phyloP scores from a whole-genome alignment of 1,284 basidiomycete genomes.

The Neonothopanus nambi region DNA sequence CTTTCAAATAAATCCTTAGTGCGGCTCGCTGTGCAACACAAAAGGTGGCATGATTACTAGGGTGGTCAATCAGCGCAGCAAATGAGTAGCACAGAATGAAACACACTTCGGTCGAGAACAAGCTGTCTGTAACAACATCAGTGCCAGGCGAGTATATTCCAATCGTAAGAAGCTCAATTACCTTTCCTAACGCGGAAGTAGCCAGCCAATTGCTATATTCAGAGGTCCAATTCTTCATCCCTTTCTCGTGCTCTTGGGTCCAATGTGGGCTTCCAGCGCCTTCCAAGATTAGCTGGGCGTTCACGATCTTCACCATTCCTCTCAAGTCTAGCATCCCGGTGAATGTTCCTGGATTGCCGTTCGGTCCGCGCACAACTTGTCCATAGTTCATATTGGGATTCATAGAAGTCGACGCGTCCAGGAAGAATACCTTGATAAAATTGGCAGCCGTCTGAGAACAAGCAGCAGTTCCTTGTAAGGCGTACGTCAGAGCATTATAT shows the following conservation, averaged over 20 bases:
- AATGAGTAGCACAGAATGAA: not conserved
- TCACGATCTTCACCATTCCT: constrained; percentile 54
- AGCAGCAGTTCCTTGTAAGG: constrained; percentile 36
- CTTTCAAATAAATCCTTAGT: constrained; percentile 36
- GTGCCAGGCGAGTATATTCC: constrained; percentile 25
- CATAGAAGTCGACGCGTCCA: constrained; percentile 52
- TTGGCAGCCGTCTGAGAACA: constrained; percentile 39
- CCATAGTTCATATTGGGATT: constrained; percentile 64
- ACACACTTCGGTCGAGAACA: constrained; percentile 16
- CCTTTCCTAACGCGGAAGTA: constrained; percentile 44
- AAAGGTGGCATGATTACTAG: constrained; percentile 57
- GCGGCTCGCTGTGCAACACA: constrained; percentile 41
- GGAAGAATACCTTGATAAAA: constrained; percentile 53
- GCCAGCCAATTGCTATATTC: constrained; percentile 52
- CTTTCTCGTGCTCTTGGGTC: constrained; percentile 41
- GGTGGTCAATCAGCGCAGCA: not conserved
- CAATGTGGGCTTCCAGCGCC: constrained; percentile 41
- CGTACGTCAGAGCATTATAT: constrained; percentile 53
- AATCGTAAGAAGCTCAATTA: constrained; percentile 36
- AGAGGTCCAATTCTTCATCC: constrained; percentile 46
- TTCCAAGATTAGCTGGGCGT: constrained; percentile 48
- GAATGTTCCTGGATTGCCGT: constrained; percentile 44
- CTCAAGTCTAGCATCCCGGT: constrained; percentile 61
- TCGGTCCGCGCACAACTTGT: constrained; percentile 61
- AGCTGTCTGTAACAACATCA: constrained; percentile 7